These are phyloP conservation scores for Hyphopichia khmerensis DNA, from an alignment of 1,139 yeast species.

Conservation along the genomic window DNA sequence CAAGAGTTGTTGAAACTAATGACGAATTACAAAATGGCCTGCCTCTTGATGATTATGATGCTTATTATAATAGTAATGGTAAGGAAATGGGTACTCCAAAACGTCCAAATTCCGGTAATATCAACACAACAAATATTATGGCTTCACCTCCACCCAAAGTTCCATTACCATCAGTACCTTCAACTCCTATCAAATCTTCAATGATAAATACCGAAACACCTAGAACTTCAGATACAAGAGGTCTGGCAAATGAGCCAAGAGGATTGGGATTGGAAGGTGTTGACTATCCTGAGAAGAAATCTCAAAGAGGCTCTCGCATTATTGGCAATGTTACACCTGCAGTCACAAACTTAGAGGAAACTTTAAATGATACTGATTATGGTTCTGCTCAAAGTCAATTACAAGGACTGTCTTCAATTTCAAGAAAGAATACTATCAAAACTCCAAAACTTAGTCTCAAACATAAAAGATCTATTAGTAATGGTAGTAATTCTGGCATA, in stretches of 20 bases:
- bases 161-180: constrained; percentile 23
- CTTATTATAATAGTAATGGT: constrained; percentile 1
- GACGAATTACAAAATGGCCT: constrained; percentile 20
- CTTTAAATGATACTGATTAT: constrained; percentile 1
- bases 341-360: constrained; percentile 39
- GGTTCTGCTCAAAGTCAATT: constrained; percentile 3
- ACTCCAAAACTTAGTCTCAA: constrained; percentile 36
- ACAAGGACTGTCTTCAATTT: constrained; percentile 7
- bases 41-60: neutral
- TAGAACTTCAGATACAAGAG: constrained; percentile 12
- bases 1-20: constrained; percentile 44
- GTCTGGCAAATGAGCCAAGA: constrained; percentile 16
- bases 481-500: constrained; percentile 27
- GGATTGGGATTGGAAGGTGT: constrained; percentile 46
- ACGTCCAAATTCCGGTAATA: constrained; percentile 8
- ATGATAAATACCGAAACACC: constrained; percentile 10
- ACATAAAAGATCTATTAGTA: constrained; percentile 44
- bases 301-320: constrained; percentile 6
- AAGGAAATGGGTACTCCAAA: constrained; percentile 16
- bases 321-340: constrained; percentile 27
- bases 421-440: constrained; percentile 29
- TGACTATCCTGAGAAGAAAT: constrained; percentile 13
- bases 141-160: constrained; percentile 38
- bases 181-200: constrained; percentile 18
- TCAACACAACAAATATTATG: constrained; percentile 6